Conservation (phyloP, 2,329 filamentous ascomycete genomes). For the Pseudogymnoascus sp. region DNA sequence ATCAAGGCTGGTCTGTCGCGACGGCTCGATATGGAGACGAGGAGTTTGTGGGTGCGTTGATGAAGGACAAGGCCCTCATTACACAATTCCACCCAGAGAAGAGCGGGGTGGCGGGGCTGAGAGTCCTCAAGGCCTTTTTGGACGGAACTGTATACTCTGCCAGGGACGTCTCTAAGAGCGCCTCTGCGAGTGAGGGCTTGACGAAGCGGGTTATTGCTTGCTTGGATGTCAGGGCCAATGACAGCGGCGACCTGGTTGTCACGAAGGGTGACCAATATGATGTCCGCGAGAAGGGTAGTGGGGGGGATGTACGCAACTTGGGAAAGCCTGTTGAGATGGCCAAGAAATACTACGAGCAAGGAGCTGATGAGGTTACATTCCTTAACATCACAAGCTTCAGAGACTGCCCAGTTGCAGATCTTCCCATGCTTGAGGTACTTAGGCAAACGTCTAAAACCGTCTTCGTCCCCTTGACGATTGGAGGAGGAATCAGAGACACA, state of each 20-base stretch:
- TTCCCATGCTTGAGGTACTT: conserved; percentile 93
- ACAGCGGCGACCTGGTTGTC: conserved; percentile 88
- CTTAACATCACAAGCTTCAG: conserved; percentile 98
- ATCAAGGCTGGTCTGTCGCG: conserved; percentile 83
- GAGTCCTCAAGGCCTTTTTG: conserved; percentile 78
- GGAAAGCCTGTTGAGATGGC: conserved; percentile 97
- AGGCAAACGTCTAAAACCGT: conserved; percentile 80
- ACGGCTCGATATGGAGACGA: conserved; percentile 81
- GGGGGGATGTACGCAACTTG: conserved; percentile 73
- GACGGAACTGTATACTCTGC: conserved; percentile 44
- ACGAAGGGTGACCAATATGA: conserved; percentile 99
- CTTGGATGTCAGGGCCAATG: conserved; percentile 90
- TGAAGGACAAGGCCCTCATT: conserved; percentile 75
- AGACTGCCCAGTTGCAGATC: conserved; percentile 83
- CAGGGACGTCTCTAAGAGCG: conserved; percentile 9
- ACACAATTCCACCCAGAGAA: conserved; percentile 99
- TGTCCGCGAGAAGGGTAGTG: conserved; percentile 74
- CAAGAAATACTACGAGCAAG: conserved; percentile 87
- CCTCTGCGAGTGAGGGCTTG: conserved; percentile 51
- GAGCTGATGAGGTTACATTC: conserved; percentile 94
- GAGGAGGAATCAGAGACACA: conserved; percentile 90
- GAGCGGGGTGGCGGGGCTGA: conserved; percentile 79
- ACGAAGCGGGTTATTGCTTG: conserved; percentile 94
- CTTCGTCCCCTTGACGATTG: conserved; percentile 92
- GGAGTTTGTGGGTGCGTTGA: conserved; percentile 85